A percentile compares a stretch with the other conserved stretches of the same genome.
Conservation (phyloP, 495 filamentous ascomycete genomes). For the Penicillium pancosmium region DNA sequence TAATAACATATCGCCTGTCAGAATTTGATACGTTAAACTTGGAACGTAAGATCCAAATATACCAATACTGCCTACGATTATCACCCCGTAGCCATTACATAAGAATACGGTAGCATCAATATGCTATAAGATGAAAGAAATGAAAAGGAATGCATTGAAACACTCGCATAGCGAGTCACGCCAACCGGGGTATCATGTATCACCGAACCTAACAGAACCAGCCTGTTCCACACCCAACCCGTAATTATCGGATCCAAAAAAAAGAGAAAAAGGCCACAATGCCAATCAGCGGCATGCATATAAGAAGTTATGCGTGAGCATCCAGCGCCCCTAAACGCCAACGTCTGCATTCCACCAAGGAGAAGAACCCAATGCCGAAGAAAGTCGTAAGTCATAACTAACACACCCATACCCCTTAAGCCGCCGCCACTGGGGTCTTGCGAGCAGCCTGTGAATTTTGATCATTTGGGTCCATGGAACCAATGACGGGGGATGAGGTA, state of each 20-base stretch:
- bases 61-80: too few relatives aligned
- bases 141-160: background rate
- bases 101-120: too few relatives aligned
- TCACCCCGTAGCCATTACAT: too few relatives aligned
- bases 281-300: conserved; percentile 4
- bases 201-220: conserved; percentile 26
- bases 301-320: conserved; percentile 12
- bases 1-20: too few relatives aligned
- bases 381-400: conserved; percentile 11
- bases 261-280: conserved; percentile 3
- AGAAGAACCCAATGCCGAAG: background rate
- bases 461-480: conserved; percentile 25
- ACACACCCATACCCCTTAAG: conserved; percentile 6
- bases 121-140: background rate
- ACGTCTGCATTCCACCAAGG: conserved; percentile 14
- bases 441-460: conserved; percentile 25
- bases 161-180: conserved; percentile 7
- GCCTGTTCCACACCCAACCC: conserved; percentile 17
- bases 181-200: conserved; percentile 36
- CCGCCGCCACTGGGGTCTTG: conserved; percentile 27
- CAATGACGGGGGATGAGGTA: conserved; percentile 26
- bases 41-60: too few relatives aligned
- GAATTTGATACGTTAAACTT: too few relatives aligned
- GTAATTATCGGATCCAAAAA: conserved; percentile 3
- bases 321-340: conserved; percentile 8